Base-by-base conservation (phyloP, 345 rosid genomes). In the Arabis hirsuta region DNA sequence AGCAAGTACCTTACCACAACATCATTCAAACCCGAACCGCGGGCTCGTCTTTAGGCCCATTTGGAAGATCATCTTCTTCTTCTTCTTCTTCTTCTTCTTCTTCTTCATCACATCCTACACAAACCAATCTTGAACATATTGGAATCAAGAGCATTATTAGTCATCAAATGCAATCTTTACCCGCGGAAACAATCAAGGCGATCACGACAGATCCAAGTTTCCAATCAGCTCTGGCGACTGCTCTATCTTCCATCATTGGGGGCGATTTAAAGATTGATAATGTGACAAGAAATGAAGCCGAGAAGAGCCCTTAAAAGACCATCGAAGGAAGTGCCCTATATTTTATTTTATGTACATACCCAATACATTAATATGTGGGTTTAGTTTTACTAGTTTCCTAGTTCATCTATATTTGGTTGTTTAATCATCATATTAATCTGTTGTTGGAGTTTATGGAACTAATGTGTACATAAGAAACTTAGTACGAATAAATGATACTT, bases 131-230 rank as follows among this genome's bases (percentile, higher is more conserved):
- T 81, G 71, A 62, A 60, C 81, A 46, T 74, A 53, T 84, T 60
- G 50, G 81, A 55, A 78, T 69, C 63, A 80, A 65, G 53, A 79
- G 61, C 74, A 59, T 67, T n/a, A 39, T 6, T 36, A 19, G 54
- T 50, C 69, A 67, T 51, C 72, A 69, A 53, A 73, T 66, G 43
- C 82, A 73, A 22, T 31, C 76, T 51, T 41, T 81, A 20, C 78
- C 74, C 1, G 68, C 73, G 5, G 87, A 83, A 72, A 72, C 82
- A 53, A 82, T 90, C 39, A 82, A 86, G 79, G 94, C 92, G 9
- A 84, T 90, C 75, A 86, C 94, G 0, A 73, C 88, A 0, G 90
- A 93, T 78, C 97, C 98, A 36, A 84, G 67, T 81, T 93, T 90
- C 63, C 97, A 87, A 56, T 82, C 97, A 3, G 97, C 89, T 62